phyloP scores from a whole-genome alignment of 208 protist species.

The Leptomonas pyrrhocoris region DNA sequence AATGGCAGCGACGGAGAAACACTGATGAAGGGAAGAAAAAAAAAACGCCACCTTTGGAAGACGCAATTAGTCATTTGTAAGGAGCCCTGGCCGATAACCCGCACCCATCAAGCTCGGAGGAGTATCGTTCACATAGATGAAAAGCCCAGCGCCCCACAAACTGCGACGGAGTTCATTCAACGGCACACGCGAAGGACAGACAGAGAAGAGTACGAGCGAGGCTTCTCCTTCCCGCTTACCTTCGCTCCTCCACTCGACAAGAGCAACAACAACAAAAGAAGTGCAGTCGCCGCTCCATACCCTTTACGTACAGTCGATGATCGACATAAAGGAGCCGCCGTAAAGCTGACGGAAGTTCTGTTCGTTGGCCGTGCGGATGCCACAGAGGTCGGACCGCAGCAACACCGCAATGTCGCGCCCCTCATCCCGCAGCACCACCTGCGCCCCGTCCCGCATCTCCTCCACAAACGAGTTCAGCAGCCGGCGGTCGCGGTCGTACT shows the following conservation, averaged over 20 bases:
- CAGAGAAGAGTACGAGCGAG: too few relatives aligned
- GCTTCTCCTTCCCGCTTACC: too few relatives aligned
- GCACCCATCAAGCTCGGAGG: too few relatives aligned
- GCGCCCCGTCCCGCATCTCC: constrained; percentile 28
- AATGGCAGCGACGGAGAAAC: too few relatives aligned
- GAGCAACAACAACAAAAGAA: neutral
- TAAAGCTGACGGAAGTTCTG: constrained; percentile 75
- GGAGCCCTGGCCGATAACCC: too few relatives aligned
- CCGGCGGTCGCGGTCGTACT: constrained; percentile 48
- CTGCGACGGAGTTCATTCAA: too few relatives aligned
- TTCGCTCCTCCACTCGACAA: too few relatives aligned
- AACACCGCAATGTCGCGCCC: constrained; percentile 52
- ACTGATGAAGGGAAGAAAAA: too few relatives aligned
- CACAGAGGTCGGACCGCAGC: constrained; percentile 59
- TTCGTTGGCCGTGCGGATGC: constrained; percentile 47
- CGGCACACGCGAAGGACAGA: too few relatives aligned
- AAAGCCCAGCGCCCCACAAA: too few relatives aligned
- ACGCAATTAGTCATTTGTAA: neutral
- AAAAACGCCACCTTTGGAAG: neutral
- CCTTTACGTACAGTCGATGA: constrained; percentile 68
- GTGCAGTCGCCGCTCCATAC: neutral
- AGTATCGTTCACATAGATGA: too few relatives aligned
- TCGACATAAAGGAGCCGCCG: constrained; percentile 53
- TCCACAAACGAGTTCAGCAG: constrained; percentile 50
- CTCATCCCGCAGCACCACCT: constrained; percentile 56